These are phyloP conservation scores for Hyphopichia homilentoma DNA, from an alignment of 805 yeast species.

Conservation along the genomic window DNA sequence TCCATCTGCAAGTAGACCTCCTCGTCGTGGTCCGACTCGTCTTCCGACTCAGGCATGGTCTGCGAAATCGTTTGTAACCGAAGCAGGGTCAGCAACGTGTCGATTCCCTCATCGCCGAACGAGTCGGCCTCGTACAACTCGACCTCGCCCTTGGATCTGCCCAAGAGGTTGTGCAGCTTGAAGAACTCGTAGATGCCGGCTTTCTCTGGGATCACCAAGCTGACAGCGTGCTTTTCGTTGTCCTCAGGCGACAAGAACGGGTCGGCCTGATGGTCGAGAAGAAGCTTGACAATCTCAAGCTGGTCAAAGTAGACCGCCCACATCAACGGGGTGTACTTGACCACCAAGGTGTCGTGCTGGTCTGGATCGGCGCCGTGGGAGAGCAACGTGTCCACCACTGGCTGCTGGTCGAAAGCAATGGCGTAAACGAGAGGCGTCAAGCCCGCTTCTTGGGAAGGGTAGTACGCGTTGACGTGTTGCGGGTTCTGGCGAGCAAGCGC, in stretches of 20 bases:
- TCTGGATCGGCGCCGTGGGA: slow-evolving; percentile 47
- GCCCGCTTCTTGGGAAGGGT: slow-evolving; percentile 27
- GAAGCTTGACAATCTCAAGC: slow-evolving; percentile 48
- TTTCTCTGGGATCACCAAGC: slow-evolving; percentile 53
- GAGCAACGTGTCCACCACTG: slow-evolving; percentile 45
- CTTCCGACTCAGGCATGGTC: slow-evolving; percentile 8
- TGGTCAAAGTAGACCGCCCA: slow-evolving; percentile 76
- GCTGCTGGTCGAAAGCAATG: slow-evolving; percentile 48
- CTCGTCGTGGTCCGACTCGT: slow-evolving; percentile 19
- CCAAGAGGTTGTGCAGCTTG: slow-evolving; percentile 44
- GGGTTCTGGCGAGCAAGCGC: slow-evolving; percentile 18
- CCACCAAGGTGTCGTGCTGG: slow-evolving; percentile 42
- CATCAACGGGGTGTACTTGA: slow-evolving; percentile 68
- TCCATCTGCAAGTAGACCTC: slow-evolving; percentile 30
- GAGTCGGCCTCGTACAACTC: slow-evolving; percentile 14
- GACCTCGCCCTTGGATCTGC: slow-evolving; percentile 8
- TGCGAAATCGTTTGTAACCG: slow-evolving; percentile 28
- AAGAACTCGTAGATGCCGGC: slow-evolving; percentile 53
- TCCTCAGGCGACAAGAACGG: slow-evolving; percentile 36
- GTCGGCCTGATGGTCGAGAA: slow-evolving; percentile 65
- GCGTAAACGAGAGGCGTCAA: slow-evolving; percentile 44
- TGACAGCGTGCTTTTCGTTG: slow-evolving; percentile 47
- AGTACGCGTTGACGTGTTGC: slow-evolving; percentile 16
- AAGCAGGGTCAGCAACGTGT: slow-evolving; percentile 30
- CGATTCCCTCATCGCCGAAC: slow-evolving; percentile 27